Conservation (phyloP, 2,329 filamentous ascomycete genomes). For the Verticillium dahliae region DNA sequence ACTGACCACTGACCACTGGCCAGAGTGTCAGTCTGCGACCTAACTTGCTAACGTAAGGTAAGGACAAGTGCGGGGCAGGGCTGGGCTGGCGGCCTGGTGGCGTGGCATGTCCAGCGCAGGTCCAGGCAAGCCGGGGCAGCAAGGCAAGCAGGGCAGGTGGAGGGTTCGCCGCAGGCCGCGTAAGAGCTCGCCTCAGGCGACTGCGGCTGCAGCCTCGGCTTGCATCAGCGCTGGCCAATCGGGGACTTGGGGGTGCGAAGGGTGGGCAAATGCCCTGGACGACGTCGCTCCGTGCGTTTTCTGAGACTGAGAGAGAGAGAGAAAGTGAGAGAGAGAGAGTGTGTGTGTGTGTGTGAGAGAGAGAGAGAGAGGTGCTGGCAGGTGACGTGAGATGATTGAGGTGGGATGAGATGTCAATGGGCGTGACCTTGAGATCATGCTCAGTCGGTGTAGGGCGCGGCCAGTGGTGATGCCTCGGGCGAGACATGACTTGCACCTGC, state of each 20-base stretch:
- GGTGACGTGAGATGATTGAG: background rate
- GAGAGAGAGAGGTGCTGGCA: too few species aligned
- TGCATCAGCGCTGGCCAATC: slow-evolving; percentile 1
- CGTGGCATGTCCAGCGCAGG: background rate
- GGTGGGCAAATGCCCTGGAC: background rate
- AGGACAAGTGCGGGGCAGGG: background rate
- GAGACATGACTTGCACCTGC: background rate
- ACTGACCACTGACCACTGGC: too few species aligned
- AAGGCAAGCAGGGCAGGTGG: background rate
- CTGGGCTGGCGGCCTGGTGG: background rate
- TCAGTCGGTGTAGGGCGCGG: background rate
- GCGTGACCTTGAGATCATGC: background rate
- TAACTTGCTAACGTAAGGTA: too few species aligned
- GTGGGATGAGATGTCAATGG: background rate
- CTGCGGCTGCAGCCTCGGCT: background rate
- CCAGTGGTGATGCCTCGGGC: background rate
- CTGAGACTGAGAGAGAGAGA: background rate
- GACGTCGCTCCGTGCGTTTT: background rate
- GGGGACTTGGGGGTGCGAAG: background rate
- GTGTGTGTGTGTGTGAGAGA: background rate
- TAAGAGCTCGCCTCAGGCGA: background rate
- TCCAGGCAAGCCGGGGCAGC: background rate
- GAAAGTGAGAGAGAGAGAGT: background rate
- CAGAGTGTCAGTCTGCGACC: too few species aligned
- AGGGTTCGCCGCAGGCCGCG: background rate